phyloP scores from a whole-genome alignment of 768 basidiomycete species.

The Mrakia hoshinonis region DNA sequence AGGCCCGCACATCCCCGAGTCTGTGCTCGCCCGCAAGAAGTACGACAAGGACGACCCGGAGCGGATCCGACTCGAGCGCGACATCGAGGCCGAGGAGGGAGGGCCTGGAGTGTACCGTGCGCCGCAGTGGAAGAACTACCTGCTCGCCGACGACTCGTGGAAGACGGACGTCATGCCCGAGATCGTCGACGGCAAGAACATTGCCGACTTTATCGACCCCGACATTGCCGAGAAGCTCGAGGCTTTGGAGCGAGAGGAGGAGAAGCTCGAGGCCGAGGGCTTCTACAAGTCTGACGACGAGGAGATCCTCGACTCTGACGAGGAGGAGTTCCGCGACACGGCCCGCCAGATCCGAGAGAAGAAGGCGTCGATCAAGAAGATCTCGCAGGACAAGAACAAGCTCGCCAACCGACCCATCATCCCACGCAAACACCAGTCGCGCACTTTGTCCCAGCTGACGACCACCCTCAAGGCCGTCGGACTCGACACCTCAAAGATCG shows the following conservation, averaged over 20 bases:
- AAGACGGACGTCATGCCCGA: slow-evolving; percentile 97
- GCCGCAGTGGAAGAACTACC: slow-evolving; percentile 59
- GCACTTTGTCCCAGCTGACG: slow-evolving; percentile 65
- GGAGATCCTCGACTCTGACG: slow-evolving; percentile 48
- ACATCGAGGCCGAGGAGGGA: slow-evolving; percentile 75
- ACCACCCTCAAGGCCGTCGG: slow-evolving; percentile 76
- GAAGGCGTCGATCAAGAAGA: slow-evolving; percentile 56
- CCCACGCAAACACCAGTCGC: slow-evolving; percentile 55
- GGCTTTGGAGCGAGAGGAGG: slow-evolving; percentile 93
- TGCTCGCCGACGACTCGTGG: slow-evolving; percentile 84
- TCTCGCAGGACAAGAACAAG: slow-evolving; percentile 57
- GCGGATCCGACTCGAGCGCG: slow-evolving; percentile 62
- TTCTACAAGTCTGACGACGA: slow-evolving; percentile 80
- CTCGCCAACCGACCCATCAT: slow-evolving; percentile 79
- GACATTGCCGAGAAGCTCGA: slow-evolving; percentile 96
- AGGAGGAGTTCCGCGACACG: slow-evolving; percentile 53
- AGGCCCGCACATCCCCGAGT: slow-evolving; percentile 80
- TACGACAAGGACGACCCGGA: slow-evolving; percentile 81
- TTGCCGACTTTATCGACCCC: slow-evolving; percentile 96
- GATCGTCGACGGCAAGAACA: slow-evolving; percentile 95
- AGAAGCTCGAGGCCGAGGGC: slow-evolving; percentile 82
- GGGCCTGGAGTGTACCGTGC: slow-evolving; percentile 81
- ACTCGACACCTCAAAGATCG: slow-evolving; percentile 73
- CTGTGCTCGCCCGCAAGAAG: slow-evolving; percentile 62
- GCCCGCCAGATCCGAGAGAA: slow-evolving; percentile 50